phyloP scores from a whole-genome alignment of 768 basidiomycete genomes.

The Suillus hirtellus region DNA sequence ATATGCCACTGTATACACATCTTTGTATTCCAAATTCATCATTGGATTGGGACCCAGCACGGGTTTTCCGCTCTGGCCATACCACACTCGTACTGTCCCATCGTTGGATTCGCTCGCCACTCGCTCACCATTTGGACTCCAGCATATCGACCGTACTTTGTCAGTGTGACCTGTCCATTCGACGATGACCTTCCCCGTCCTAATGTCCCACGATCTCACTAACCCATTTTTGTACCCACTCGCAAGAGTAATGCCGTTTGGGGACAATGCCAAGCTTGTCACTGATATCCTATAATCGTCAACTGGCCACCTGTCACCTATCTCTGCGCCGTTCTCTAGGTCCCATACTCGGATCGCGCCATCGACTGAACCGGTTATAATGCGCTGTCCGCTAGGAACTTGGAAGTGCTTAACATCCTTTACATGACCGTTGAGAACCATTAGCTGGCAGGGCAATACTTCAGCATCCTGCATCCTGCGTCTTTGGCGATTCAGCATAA shows the following conservation, averaged over 20 bases:
- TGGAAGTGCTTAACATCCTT: neutral
- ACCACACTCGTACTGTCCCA: neutral
- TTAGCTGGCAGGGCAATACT: neutral
- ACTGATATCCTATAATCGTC: too few relatives aligned
- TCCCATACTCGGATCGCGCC: too few relatives aligned
- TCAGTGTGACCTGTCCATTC: neutral
- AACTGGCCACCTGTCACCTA: too few relatives aligned
- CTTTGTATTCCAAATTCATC: neutral
- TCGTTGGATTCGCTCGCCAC: neutral
- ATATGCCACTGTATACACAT: too few relatives aligned
- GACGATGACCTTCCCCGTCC: neutral
- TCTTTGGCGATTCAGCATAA: neutral
- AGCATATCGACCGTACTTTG: neutral
- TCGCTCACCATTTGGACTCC: conserved; percentile 1
- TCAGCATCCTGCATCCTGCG: neutral
- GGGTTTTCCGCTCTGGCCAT: neutral
- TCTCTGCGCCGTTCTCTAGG: too few relatives aligned
- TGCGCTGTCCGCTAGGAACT: neutral
- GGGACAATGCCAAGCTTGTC: neutral
- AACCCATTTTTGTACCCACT: neutral
- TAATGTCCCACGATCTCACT: neutral
- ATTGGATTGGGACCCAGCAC: neutral
- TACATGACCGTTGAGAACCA: neutral
- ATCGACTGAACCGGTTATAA: too few relatives aligned
- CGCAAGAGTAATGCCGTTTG: neutral